phyloP scores from a whole-genome alignment of 192 early-diverging fungal genomes.

The Rhizoclosmatium globosum region DNA sequence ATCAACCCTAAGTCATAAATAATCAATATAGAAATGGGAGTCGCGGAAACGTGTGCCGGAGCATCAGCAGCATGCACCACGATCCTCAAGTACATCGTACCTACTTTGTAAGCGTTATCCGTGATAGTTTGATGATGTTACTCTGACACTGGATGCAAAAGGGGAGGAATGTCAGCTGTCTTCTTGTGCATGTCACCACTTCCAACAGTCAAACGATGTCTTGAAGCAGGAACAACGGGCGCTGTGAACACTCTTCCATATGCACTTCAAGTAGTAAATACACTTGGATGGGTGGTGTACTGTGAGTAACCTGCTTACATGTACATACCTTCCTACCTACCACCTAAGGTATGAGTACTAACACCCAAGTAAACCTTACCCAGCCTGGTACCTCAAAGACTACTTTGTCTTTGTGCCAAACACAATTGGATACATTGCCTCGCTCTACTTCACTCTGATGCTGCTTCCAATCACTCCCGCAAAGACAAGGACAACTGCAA shows the following conservation, averaged over 20 bases:
- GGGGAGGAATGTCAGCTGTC: constrained; percentile 1
- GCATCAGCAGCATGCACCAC: too few relatives aligned
- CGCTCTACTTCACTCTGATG: not conserved
- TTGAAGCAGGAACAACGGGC: not conserved
- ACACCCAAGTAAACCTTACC: not conserved
- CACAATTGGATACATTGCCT: not conserved
- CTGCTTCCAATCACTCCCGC: constrained; percentile 1
- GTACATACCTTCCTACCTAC: too few relatives aligned
- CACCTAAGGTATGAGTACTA: too few relatives aligned
- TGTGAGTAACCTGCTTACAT: constrained; percentile 24
- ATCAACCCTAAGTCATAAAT: too few relatives aligned
- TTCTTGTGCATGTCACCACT: constrained; percentile 2
- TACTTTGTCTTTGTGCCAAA: constrained; percentile 16
- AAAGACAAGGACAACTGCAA: not conserved
- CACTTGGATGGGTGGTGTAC: constrained; percentile 13
- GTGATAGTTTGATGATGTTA: too few relatives aligned
- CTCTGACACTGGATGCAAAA: not conserved
- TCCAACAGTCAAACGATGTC: not conserved
- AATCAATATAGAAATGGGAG: too few relatives aligned
- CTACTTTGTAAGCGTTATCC: not conserved
- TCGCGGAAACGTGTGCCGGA: too few relatives aligned
- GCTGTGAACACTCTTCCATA: constrained; percentile 16
- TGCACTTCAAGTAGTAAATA: not conserved
- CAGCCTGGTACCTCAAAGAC: constrained; percentile 8
- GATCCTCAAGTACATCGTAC: not conserved